Evolutionary conservation across 2,329 filamentous ascomycete genomes (phyloP).

Genomic region (Decorospora gaudefroyi): DNA sequence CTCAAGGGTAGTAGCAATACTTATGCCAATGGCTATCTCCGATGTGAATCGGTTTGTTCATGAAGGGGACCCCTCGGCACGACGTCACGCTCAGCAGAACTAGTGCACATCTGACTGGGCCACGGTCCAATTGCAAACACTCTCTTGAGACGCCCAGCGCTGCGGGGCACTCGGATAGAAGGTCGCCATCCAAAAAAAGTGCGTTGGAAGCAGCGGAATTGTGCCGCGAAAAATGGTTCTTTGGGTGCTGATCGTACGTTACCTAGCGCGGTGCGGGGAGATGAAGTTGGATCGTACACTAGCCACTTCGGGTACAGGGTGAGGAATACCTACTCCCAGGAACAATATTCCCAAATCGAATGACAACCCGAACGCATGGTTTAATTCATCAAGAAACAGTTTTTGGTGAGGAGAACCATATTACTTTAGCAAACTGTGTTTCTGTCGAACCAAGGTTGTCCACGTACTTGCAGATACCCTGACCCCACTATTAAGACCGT

Average conservation of each 20-base stretch:
- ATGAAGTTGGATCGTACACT: not conserved
- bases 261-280: conserved; percentile 26
- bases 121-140: not conserved
- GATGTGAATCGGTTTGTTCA: conserved; percentile 1
- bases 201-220: conserved; percentile 21
- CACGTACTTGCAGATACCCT: too few species aligned
- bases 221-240: conserved; percentile 13
- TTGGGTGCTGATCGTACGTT: conserved; percentile 9
- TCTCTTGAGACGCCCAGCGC: not conserved
- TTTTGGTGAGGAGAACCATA: too few species aligned
- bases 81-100: conserved; percentile 14
- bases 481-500: too few species aligned
- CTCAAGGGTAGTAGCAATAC: conserved; percentile 4
- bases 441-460: too few species aligned
- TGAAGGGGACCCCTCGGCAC: not conserved
- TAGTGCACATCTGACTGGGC: conserved; percentile 14
- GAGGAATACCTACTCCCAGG: too few species aligned
- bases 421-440: too few species aligned
- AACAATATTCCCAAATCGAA: too few species aligned
- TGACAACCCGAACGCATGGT: too few species aligned
- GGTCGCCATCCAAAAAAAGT: not conserved
- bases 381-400: too few species aligned
- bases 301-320: not conserved
- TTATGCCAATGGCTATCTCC: conserved; percentile 10
- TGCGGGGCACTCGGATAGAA: conserved; percentile 10